Conservation (phyloP, 352 stramenopile genomes). For the Phytopythium ostracodes region DNA sequence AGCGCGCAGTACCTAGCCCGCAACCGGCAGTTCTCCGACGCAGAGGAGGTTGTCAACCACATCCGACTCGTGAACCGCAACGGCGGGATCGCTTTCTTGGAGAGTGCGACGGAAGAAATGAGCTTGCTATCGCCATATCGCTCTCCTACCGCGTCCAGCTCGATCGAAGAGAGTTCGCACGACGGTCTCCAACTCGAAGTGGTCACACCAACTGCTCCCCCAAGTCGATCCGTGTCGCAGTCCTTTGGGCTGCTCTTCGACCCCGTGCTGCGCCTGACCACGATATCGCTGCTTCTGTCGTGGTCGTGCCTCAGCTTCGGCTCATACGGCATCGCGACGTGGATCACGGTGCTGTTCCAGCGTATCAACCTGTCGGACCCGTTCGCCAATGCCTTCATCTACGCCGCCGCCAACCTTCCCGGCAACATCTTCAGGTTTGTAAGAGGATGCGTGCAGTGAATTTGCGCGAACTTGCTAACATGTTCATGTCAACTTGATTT, state of each 20-base stretch:
- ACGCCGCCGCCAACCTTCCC: slow-evolving; percentile 87
- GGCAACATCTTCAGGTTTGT: slow-evolving; percentile 83
- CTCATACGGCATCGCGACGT: slow-evolving; percentile 90
- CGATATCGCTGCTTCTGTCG: slow-evolving; percentile 52
- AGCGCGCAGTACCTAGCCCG: slow-evolving; percentile 69
- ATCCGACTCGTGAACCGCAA: slow-evolving; percentile 41
- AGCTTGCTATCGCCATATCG: slow-evolving; percentile 26
- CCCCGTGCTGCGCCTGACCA: slow-evolving; percentile 54
- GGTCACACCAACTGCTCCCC: background rate
- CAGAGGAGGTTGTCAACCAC: slow-evolving; percentile 54
- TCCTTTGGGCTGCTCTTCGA: slow-evolving; percentile 40
- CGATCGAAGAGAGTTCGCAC: background rate
- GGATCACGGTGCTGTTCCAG: slow-evolving; percentile 93
- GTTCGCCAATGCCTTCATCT: slow-evolving; percentile 92
- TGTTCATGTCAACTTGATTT: background rate
- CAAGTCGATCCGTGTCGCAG: background rate
- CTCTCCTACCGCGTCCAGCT: background rate
- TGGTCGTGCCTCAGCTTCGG: slow-evolving; percentile 80
- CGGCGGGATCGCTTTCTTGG: slow-evolving; percentile 1
- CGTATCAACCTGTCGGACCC: slow-evolving; percentile 83
- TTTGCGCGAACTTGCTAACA: background rate
- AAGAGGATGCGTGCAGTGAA: background rate
- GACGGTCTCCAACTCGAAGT: background rate
- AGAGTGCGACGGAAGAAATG: slow-evolving; percentile 16
- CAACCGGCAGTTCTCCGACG: slow-evolving; percentile 41